Evolutionary conservation across 2,329 filamentous ascomycete genomes (phyloP).

Genomic region (Pestalotiopsis sp.): DNA sequence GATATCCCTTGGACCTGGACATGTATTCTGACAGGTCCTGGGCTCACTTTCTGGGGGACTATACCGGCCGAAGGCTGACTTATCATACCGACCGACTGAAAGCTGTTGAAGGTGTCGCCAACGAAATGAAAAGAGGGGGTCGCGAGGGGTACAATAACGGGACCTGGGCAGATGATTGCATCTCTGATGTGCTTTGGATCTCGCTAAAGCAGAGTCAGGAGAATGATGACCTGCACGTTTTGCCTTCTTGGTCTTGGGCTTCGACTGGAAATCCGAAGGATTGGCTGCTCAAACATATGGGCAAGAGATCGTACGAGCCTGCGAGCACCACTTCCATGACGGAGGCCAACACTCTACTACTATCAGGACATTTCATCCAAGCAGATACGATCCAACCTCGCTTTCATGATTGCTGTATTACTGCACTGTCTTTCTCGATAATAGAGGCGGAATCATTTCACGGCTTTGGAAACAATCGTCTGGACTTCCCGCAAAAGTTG

Average conservation of each 20-base stretch:
- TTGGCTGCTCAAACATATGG: neutral
- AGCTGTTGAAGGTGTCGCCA: neutral
- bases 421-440: neutral
- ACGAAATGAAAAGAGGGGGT: neutral
- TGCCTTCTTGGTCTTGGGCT: neutral
- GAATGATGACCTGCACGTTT: neutral
- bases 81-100: neutral
- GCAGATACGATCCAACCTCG: neutral
- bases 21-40: neutral
- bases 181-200: neutral
- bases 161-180: neutral
- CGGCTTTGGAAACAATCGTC: no score
- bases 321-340: neutral
- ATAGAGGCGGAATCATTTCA: no score
- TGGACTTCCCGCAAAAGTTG: neutral
- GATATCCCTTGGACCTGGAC: neutral
- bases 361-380: neutral
- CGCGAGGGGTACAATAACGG: neutral
- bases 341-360: neutral
- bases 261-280: neutral
- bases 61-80: neutral
- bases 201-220: neutral
- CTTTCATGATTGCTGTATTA: neutral
- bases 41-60: neutral
- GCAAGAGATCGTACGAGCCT: neutral